Base-by-base conservation (phyloP, 164 flowering plant genomes). In the Vitis riparia region DNA sequence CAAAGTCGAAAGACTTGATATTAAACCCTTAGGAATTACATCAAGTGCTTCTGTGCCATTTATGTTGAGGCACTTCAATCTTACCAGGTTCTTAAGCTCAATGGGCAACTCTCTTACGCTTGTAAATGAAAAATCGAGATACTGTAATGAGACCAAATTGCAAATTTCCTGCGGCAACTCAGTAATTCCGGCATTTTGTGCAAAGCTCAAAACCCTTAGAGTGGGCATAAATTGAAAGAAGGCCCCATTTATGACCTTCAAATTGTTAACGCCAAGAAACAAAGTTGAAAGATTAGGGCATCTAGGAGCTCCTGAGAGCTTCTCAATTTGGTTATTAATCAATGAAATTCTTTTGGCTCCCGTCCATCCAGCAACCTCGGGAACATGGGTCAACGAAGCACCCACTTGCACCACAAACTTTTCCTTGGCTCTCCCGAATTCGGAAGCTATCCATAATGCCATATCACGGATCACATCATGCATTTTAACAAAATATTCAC, bases 391-490 rank as follows among this genome's bases (percentile, higher is more conserved):
- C 16, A 48, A 62, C 15, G 51, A 27, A 47, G 48, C 51, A 3
- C 52, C 27, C 0, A 11, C 52, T 7, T 44, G 65, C 23, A 62
- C 52, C 6, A 62, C 9, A 62, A 44, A 32, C 23, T 6, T 47
- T 2, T 62, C 13, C 23, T 15, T 62, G 4, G 48, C 44, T 3
- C 2, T 11, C 16, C 51, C 65, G 5, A 19, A 62, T 15, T 2
- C 51, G 48, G 27, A n/a, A 44, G 23, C 65, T n/a, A 62, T 62
- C 65, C 65, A 62, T 1, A 62, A 11, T 7, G 65, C 52, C 27
- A 23, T 23, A 23, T 23, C 27, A 23, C 27, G 27, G 27, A 23
- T 23, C 27, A 23, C 27, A 23, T 62, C 14, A n/a, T 62, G 65
- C 65, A 44, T 62, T 27, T 62, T 44, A 15, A 62, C 5, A 15